Conservation (phyloP, 352 stramenopile species). For the Globisporangium nodosum region DNA sequence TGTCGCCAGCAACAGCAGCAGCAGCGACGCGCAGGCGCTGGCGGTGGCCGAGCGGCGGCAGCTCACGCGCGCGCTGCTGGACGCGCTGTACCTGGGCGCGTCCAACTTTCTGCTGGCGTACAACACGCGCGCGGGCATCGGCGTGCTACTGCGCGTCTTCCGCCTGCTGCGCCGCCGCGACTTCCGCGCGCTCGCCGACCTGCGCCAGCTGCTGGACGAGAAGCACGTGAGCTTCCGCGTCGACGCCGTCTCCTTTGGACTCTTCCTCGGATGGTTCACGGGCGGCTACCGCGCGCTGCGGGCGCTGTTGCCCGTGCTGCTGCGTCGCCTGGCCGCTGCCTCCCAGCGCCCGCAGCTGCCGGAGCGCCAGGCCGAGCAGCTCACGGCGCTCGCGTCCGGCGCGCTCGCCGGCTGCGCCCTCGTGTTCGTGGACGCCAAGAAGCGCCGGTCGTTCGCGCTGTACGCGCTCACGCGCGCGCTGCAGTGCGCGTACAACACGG, state of each 20-base stretch:
- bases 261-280: slow-evolving; percentile 85
- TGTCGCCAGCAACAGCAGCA: not conserved
- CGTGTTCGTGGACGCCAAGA: slow-evolving; percentile 59
- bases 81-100: slow-evolving; percentile 65
- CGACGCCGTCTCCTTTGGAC: slow-evolving; percentile 77
- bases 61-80: slow-evolving; percentile 51
- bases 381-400: slow-evolving; percentile 49
- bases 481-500: slow-evolving; percentile 83
- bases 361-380: slow-evolving; percentile 29
- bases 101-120: slow-evolving; percentile 86
- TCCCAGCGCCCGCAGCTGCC: slow-evolving; percentile 9
- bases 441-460: slow-evolving; percentile 68
- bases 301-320: slow-evolving; percentile 43
- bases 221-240: slow-evolving; percentile 74
- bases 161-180: slow-evolving; percentile 56
- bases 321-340: slow-evolving; percentile 20
- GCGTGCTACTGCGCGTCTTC: slow-evolving; percentile 62
- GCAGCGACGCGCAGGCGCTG: not conserved
- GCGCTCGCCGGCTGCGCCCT: slow-evolving; percentile 57
- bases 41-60: slow-evolving; percentile 19
- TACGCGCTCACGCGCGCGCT: slow-evolving; percentile 80
- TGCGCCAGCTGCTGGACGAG: slow-evolving; percentile 68
- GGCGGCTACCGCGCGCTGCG: slow-evolving; percentile 63
- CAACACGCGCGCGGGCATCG: slow-evolving; percentile 81
- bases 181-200: slow-evolving; percentile 39